Conservation (phyloP, 805 yeast genomes). For the Candida krabiensis region DNA sequence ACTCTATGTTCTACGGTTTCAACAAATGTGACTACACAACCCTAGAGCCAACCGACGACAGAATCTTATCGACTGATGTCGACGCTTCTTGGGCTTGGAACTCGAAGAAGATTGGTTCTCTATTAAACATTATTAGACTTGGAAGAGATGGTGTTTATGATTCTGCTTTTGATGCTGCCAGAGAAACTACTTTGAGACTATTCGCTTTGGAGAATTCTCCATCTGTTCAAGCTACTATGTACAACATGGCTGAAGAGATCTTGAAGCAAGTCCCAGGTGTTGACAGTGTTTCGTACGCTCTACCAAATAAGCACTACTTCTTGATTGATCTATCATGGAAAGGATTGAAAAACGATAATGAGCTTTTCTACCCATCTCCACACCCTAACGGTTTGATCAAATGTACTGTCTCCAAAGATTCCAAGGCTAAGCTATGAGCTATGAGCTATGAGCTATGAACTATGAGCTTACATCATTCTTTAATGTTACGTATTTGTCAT, state of each 20-base stretch:
- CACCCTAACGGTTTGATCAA: slow-evolving; percentile 93
- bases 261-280: slow-evolving; percentile 57
- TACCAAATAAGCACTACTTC: slow-evolving; percentile 93
- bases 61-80: slow-evolving; percentile 86
- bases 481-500: no score
- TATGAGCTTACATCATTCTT: no score
- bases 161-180: slow-evolving; percentile 57
- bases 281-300: slow-evolving; percentile 64
- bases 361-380: slow-evolving; percentile 83
- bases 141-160: slow-evolving; percentile 71
- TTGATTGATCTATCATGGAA: slow-evolving; percentile 81
- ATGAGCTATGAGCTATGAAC: no score
- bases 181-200: slow-evolving; percentile 66
- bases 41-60: slow-evolving; percentile 76
- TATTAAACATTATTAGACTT: slow-evolving; percentile 46
- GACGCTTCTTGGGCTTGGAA: slow-evolving; percentile 72
- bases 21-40: slow-evolving; percentile 87
- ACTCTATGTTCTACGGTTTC: slow-evolving; percentile 89
- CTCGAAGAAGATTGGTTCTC: slow-evolving; percentile 46
- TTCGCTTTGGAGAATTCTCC: slow-evolving; percentile 88
- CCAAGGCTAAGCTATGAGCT: slow-evolving; percentile 54
- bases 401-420: slow-evolving; percentile 75
- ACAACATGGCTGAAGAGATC: slow-evolving; percentile 80
- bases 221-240: slow-evolving; percentile 97
- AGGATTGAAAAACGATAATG: slow-evolving; percentile 77